Conservation (phyloP, 106 monocot species). For the Allium cepa region DNA sequence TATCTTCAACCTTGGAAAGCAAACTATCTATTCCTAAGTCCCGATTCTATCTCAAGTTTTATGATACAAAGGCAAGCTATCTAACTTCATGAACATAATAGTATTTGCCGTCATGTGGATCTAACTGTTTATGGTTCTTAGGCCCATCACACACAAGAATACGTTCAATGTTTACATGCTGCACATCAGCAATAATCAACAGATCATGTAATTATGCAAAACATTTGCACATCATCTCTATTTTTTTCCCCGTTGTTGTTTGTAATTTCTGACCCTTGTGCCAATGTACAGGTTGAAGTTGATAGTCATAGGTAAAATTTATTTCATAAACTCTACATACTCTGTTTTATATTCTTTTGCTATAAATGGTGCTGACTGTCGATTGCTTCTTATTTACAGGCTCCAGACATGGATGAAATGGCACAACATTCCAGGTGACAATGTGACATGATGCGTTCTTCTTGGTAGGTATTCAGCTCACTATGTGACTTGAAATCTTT, state of each 20-base stretch:
- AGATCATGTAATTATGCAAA: constrained; percentile 13
- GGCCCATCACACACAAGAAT: constrained; percentile 66
- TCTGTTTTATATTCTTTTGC: background rate
- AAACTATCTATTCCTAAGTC: constrained; percentile 77
- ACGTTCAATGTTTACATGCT: constrained; percentile 82
- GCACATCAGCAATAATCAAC: constrained; percentile 57
- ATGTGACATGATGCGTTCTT: background rate
- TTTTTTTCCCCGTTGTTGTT: too few species aligned
- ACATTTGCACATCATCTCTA: too few species aligned
- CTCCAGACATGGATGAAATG: constrained; percentile 42
- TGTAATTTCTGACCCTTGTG: too few species aligned
- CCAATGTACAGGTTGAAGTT: too few species aligned
- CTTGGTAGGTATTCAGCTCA: background rate
- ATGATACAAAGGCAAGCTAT: constrained; percentile 57
- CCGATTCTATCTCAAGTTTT: constrained; percentile 63
- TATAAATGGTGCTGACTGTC: background rate
- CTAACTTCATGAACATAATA: background rate
- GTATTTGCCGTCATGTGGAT: constrained; percentile 27
- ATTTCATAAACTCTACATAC: too few species aligned
- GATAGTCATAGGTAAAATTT: too few species aligned
- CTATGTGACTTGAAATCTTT: background rate
- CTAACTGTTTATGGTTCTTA: constrained; percentile 35
- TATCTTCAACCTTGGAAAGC: constrained; percentile 58
- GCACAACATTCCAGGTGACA: constrained; percentile 26
- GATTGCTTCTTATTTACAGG: constrained; percentile 24